These are phyloP conservation scores for Scleroderma bovista DNA, from an alignment of 768 basidiomycete species.

Conservation along the genomic window DNA sequence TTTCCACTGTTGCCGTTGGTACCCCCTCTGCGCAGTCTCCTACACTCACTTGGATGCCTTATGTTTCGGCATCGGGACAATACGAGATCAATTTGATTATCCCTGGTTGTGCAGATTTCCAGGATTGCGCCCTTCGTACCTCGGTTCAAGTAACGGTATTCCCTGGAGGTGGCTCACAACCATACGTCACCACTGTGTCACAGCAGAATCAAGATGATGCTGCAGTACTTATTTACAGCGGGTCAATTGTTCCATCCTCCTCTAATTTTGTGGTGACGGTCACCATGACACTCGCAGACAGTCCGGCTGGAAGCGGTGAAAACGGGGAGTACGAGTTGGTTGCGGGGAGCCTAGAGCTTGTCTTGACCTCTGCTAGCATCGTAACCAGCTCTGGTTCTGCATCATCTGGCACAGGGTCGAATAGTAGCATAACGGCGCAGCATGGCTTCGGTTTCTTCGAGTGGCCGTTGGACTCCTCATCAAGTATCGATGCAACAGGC, in stretches of 20 bases:
- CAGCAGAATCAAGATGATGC: conserved; percentile 67
- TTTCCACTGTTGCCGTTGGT: conserved; percentile 60
- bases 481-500: conserved; percentile 52
- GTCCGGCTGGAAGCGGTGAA: conserved; percentile 57
- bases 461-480: conserved; percentile 56
- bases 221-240: conserved; percentile 65
- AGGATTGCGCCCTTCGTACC: conserved; percentile 77
- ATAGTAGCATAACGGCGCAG: conserved; percentile 31
- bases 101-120: conserved; percentile 79
- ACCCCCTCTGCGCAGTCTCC: conserved; percentile 60
- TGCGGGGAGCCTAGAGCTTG: conserved; percentile 79
- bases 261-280: conserved; percentile 69
- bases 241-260: conserved; percentile 74
- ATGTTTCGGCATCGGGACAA: conserved; percentile 82
- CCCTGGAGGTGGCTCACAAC: conserved; percentile 61
- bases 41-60: conserved; percentile 84
- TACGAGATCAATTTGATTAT: conserved; percentile 83
- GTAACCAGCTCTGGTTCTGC: conserved; percentile 30
- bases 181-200: conserved; percentile 64
- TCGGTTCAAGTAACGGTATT: conserved; percentile 79
- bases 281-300: conserved; percentile 63
- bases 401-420: conserved; percentile 25
- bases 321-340: conserved; percentile 74
- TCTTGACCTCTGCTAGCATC: conserved; percentile 57
- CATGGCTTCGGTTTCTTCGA: conserved; percentile 84